These are phyloP conservation scores for Lentithecium fluviatile DNA, from an alignment of 495 filamentous ascomycete genomes.

Conservation along the genomic window DNA sequence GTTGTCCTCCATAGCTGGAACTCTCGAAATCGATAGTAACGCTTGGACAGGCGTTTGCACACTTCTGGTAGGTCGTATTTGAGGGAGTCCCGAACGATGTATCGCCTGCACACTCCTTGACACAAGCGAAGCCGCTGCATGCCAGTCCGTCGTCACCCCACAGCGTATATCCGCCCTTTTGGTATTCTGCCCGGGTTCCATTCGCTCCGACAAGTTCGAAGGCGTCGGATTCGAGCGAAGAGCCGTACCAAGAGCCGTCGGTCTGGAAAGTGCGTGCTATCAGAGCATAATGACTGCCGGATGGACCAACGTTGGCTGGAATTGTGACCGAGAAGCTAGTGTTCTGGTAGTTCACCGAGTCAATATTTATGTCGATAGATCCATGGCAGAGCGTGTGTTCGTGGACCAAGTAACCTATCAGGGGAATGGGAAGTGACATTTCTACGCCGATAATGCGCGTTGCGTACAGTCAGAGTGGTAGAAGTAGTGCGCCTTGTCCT, in stretches of 20 bases:
- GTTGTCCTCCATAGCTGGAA: constrained; percentile 8
- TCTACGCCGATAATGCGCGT: not conserved
- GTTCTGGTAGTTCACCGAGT: constrained; percentile 6
- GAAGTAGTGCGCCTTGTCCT: not conserved
- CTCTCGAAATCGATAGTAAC: constrained; percentile 9
- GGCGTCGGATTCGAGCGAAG: constrained; percentile 3
- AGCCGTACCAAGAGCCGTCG: constrained; percentile 16
- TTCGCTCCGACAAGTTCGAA: constrained; percentile 6
- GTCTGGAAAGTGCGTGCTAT: constrained; percentile 7
- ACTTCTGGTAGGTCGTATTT: not conserved
- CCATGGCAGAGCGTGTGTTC: constrained; percentile 12
- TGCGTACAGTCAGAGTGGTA: constrained; percentile 12
- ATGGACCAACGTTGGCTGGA: constrained; percentile 16
- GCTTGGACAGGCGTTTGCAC: constrained; percentile 14
- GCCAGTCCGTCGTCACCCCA: constrained; percentile 14
- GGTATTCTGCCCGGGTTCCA: constrained; percentile 6
- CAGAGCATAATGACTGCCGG: constrained; percentile 16
- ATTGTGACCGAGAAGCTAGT: constrained; percentile 15
- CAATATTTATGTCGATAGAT: not conserved
- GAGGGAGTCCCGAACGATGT: not conserved
- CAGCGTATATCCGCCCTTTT: constrained; percentile 16
- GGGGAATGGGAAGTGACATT: not conserved
- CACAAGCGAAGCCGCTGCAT: not conserved
- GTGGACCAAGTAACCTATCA: constrained; percentile 6
- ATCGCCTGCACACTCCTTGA: constrained; percentile 5